Evolutionary conservation across 495 filamentous ascomycete genomes (phyloP), one percentile per base, ranked within the genome.

Genomic region (Elasticomyces elasticus): DNA sequence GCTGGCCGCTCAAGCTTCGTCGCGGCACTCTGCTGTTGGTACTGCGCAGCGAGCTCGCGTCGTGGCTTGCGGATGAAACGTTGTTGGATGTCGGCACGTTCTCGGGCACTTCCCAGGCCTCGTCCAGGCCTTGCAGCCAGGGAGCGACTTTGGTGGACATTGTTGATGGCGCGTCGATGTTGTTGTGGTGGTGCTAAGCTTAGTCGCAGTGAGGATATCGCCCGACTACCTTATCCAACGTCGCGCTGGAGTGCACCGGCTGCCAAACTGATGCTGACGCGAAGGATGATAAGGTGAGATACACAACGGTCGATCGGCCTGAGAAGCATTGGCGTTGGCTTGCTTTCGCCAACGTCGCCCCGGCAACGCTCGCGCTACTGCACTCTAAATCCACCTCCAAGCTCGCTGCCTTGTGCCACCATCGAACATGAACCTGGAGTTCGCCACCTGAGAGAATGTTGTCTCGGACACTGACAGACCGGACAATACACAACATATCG

Each of bases 81-180:
- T 46, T 55, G 44, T 38, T 45, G 23, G 35, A n/a, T 1, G n/a
- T 1, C 1, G 17, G 27, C n/a, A 42, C n/a, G 11, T 35, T 25
- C 11, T 23, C 28, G 12, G 58, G 54, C 5, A 22, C 38, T 31
- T 53, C 52, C 58, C 53, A 56, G 17, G 40, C 44, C 28, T 61
- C 58, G 46, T 47, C 33, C 1, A 61, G 58, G 54, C 58, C 58
- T 42, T 61, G 31, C 48, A 61, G 46, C 51, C 53, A 59, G 37
- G 55, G 56, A 2, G 50, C 49, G 4, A 55, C 45, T 12, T 49
- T 59, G 17, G 35, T 23, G 40, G 51, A 23, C 51, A 57, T 59
- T 11, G 31, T 27, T 31, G 38, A 27, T 23, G 37, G 15, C 33
- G 49, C n/a, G 26, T 38, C 31, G 41, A 9, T 13, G 2, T 49